phyloP scores from a whole-genome alignment of 169 alveolate species.

The Plasmodium gonderi region DNA sequence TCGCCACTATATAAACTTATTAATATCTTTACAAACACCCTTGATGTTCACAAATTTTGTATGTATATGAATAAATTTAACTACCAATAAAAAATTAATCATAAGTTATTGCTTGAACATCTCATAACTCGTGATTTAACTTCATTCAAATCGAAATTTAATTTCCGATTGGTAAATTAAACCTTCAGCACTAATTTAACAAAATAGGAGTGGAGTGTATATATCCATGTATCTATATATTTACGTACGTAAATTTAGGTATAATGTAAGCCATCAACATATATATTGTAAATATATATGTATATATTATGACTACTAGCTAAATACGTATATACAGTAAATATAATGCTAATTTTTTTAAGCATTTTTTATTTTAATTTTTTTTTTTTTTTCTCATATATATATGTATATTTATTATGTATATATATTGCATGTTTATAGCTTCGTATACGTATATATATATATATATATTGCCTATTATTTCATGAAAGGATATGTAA shows the following conservation, averaged over 20 bases:
- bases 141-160: neutral
- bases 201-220: neutral
- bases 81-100: neutral
- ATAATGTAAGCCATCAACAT: neutral
- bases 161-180: neutral
- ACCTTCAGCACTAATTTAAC: neutral
- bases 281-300: too few relatives aligned
- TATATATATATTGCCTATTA: neutral
- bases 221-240: too few relatives aligned
- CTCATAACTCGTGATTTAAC: neutral
- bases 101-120: neutral
- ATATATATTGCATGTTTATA: neutral
- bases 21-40: neutral
- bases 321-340: neutral
- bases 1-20: neutral
- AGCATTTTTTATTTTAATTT: neutral
- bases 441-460: neutral
- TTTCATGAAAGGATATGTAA: neutral
- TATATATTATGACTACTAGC: neutral
- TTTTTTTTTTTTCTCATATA: neutral
- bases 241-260: neutral
- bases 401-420: neutral
- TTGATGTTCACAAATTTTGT: neutral
- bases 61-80: neutral
- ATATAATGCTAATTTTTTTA: neutral